Percentiles rank a stretch among this genome's conserved stretches.
phyloP scores from a whole-genome alignment of 2,329 filamentous ascomycete species.

The Microascus cirrosus region DNA sequence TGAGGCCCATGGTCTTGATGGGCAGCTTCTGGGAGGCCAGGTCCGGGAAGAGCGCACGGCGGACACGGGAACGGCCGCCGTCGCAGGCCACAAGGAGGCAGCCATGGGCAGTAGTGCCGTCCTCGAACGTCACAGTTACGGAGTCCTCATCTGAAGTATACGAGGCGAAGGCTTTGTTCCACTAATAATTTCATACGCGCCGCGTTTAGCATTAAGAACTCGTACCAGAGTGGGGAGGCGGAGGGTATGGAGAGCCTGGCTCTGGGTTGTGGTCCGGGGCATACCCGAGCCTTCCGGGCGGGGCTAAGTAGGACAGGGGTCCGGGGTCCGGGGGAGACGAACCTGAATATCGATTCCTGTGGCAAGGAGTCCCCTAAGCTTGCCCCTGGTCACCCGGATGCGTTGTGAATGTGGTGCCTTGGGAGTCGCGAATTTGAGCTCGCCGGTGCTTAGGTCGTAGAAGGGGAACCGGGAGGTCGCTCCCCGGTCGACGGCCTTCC shows the following conservation, averaged over 20 bases:
- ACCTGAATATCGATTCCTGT: constrained; percentile 35
- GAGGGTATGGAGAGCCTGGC: neutral
- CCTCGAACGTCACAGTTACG: constrained; percentile 32
- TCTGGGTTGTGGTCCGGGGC: neutral
- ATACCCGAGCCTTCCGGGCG: too few relatives aligned
- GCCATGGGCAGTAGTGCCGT: constrained; percentile 28
- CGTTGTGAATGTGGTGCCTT: constrained; percentile 29
- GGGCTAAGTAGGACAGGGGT: too few relatives aligned
- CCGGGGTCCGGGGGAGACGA: neutral
- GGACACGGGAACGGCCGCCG: constrained; percentile 31
- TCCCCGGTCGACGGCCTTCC: constrained; percentile 33
- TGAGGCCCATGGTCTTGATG: constrained; percentile 35
- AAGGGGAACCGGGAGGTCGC: constrained; percentile 39
- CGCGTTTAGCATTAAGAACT: neutral
- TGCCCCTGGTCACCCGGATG: constrained; percentile 34
- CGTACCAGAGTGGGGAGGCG: neutral
- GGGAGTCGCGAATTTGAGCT: constrained; percentile 26
- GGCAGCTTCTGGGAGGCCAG: constrained; percentile 28
- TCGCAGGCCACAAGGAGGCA: constrained; percentile 38
- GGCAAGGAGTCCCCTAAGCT: constrained; percentile 31
- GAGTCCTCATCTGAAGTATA: constrained; percentile 19
- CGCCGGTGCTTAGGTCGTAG: constrained; percentile 40
- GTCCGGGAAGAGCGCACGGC: constrained; percentile 22
- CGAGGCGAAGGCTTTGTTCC: constrained; percentile 22
- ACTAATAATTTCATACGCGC: constrained; percentile 14